Conservation (phyloP, 805 yeast species). For the Lipomyces yamanashiensis region DNA sequence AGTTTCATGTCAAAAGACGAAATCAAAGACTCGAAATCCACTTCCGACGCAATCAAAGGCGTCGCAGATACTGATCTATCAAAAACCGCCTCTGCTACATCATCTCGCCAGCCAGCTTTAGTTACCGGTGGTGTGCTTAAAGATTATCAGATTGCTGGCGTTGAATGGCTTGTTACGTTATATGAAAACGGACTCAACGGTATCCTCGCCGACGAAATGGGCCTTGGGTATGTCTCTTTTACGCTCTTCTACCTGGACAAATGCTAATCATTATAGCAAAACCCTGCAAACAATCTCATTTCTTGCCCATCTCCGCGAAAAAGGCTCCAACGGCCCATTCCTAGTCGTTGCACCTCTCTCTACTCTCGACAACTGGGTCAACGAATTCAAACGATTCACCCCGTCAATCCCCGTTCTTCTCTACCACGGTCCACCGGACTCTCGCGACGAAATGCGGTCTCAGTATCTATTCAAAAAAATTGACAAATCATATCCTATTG, state of each 20-base stretch:
- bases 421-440: constrained; percentile 67
- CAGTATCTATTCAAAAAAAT: constrained; percentile 39
- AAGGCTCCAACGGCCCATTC: constrained; percentile 79
- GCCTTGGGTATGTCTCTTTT: constrained; percentile 60
- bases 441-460: constrained; percentile 54
- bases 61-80: neutral
- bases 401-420: constrained; percentile 67
- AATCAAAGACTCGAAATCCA: neutral
- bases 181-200: constrained; percentile 96
- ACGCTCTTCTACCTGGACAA: neutral
- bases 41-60: neutral
- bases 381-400: constrained; percentile 72
- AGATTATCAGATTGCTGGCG: constrained; percentile 85
- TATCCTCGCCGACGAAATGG: constrained; percentile 97
- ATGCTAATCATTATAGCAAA: constrained; percentile 47
- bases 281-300: constrained; percentile 87
- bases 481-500: constrained; percentile 50
- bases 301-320: constrained; percentile 73
- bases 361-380: constrained; percentile 83
- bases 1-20: neutral
- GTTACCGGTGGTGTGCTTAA: constrained; percentile 67
- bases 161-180: constrained; percentile 85
- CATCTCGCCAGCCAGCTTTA: constrained; percentile 55
- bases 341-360: constrained; percentile 80
- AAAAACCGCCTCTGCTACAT: neutral